A percentile compares a stretch with the other conserved stretches of the same genome.
Conservation (phyloP, 1,284 basidiomycete genomes). For the Lentinula novae-zelandiae region DNA sequence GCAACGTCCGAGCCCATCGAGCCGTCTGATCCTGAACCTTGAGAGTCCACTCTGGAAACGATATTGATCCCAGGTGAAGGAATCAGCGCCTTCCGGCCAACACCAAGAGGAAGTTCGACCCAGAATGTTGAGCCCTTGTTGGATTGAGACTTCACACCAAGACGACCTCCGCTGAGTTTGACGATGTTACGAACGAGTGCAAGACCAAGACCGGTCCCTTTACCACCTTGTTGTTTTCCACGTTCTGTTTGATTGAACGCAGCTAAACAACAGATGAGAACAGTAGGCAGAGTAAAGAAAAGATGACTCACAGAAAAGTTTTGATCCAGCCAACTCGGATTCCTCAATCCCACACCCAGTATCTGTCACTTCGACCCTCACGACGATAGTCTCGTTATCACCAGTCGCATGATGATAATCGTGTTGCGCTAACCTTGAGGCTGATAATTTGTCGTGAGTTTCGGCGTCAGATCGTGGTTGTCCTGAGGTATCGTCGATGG, state of each 20-base stretch:
- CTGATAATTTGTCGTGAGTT: constrained; percentile 22
- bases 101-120: constrained; percentile 68
- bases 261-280: constrained; percentile 32
- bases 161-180: constrained; percentile 70
- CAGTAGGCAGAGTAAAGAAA: neutral
- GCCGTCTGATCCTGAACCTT: neutral
- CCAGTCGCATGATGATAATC: constrained; percentile 24
- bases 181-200: constrained; percentile 90
- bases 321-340: constrained; percentile 62
- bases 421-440: constrained; percentile 31
- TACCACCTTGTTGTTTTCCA: constrained; percentile 79
- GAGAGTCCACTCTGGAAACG: neutral
- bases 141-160: constrained; percentile 66
- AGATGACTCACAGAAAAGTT: constrained; percentile 65
- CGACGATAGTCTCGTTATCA: constrained; percentile 55
- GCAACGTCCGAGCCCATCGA: constrained; percentile 12
- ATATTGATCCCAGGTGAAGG: constrained; percentile 6
- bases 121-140: constrained; percentile 71
- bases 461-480: neutral
- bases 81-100: constrained; percentile 23
- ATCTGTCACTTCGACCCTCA: constrained; percentile 69
- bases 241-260: constrained; percentile 78
- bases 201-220: constrained; percentile 83
- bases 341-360: constrained; percentile 74
- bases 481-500: constrained; percentile 15